These are phyloP conservation scores for Pulveroboletus sp. DNA, from an alignment of 1,284 basidiomycete species.

Conservation along the genomic window DNA sequence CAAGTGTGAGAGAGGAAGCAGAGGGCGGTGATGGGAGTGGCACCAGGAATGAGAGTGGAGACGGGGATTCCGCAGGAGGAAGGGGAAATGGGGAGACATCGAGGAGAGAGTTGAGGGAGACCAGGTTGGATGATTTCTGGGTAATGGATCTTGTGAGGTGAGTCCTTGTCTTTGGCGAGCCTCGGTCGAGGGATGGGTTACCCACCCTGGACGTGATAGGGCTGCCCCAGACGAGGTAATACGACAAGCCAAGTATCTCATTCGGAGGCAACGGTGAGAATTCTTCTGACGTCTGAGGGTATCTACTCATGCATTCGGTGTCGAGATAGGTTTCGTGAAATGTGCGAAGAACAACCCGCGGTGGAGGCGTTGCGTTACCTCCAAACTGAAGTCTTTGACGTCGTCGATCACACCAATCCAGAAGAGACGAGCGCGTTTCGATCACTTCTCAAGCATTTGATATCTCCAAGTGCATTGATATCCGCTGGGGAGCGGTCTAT, in stretches of 20 bases:
- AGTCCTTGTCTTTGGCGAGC: not conserved
- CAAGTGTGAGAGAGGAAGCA: not conserved
- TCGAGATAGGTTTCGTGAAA: constrained; percentile 63
- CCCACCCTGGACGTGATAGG: constrained; percentile 34
- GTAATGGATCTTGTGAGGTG: constrained; percentile 63
- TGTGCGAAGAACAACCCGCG: constrained; percentile 62
- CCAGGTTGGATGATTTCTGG: constrained; percentile 73
- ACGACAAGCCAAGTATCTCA: constrained; percentile 53
- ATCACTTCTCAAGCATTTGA: constrained; percentile 61
- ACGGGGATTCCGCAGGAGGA: not conserved
- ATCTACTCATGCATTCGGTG: not conserved
- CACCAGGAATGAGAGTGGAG: not conserved
- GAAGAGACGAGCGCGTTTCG: constrained; percentile 63
- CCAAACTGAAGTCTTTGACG: constrained; percentile 61
- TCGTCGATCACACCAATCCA: constrained; percentile 63
- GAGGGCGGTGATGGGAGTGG: not conserved
- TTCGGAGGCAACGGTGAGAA: constrained; percentile 66
- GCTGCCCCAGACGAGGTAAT: constrained; percentile 56
- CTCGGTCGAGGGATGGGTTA: not conserved
- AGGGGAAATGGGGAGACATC: constrained; percentile 10
- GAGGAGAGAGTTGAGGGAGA: constrained; percentile 32
- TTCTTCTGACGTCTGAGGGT: too few relatives aligned
- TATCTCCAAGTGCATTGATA: constrained; percentile 28
- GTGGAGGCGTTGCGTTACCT: constrained; percentile 70
- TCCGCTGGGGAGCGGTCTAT: not conserved